phyloP scores from a whole-genome alignment of 805 yeast species.

The Scheffersomyces coipomensis region DNA sequence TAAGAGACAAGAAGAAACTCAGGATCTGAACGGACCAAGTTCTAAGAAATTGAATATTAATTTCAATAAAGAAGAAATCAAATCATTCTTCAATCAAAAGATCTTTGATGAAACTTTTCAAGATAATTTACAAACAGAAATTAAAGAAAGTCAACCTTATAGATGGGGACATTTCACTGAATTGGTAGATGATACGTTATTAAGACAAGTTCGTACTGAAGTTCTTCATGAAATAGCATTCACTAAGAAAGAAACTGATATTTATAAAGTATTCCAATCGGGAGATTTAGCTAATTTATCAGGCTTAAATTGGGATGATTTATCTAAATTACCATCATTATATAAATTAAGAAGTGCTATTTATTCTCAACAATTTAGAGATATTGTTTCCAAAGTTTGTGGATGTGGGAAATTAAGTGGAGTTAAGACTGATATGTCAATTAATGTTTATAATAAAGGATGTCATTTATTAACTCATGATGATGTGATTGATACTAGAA shows the following conservation, averaged over 20 bases:
- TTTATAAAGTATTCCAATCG: constrained; percentile 85
- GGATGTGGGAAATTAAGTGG: constrained; percentile 90
- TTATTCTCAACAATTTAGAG: constrained; percentile 83
- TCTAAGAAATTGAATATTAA: constrained; percentile 11
- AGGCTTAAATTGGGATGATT: constrained; percentile 76
- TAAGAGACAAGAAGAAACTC: constrained; percentile 2
- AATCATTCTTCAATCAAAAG: constrained; percentile 43
- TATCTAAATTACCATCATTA: constrained; percentile 69
- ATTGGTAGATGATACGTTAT: constrained; percentile 71
- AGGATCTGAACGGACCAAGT: neutral
- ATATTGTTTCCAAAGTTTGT: constrained; percentile 71
- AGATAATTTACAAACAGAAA: constrained; percentile 35
- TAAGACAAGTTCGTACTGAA: constrained; percentile 80
- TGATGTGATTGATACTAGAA: constrained; percentile 93
- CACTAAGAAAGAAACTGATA: constrained; percentile 95
- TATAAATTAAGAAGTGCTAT: constrained; percentile 81
- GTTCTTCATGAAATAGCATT: constrained; percentile 81
- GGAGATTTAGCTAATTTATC: constrained; percentile 91
- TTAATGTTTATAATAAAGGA: constrained; percentile 87
- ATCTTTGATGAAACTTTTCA: constrained; percentile 47
- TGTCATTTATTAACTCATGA: constrained; percentile 95
- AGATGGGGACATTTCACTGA: constrained; percentile 83
- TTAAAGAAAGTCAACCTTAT: constrained; percentile 69
- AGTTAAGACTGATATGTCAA: constrained; percentile 85
- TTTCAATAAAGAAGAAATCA: constrained; percentile 33